These are phyloP conservation scores for Helicocarpus griseus DNA, from an alignment of 2,329 filamentous ascomycete genomes.

Conservation along the genomic window DNA sequence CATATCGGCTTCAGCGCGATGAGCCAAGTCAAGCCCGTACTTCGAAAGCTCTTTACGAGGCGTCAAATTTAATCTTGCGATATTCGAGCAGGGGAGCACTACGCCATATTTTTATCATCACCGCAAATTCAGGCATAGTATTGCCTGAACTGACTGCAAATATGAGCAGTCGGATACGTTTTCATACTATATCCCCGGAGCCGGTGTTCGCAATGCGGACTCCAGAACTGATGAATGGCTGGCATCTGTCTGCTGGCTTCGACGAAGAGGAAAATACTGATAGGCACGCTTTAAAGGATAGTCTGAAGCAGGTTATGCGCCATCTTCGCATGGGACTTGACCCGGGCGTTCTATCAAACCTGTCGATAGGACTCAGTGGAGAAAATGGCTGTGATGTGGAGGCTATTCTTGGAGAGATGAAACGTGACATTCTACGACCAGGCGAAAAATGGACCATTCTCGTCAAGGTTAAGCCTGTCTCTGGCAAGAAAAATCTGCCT, in stretches of 20 bases:
- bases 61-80: conserved; percentile 17
- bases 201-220: conserved; percentile 14
- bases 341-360: conserved; percentile 17
- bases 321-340: conserved; percentile 23
- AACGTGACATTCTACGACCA: conserved; percentile 17
- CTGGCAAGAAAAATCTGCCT: neutral
- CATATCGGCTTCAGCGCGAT: conserved; percentile 9
- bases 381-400: conserved; percentile 17
- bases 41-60: conserved; percentile 17
- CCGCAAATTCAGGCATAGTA: conserved; percentile 14
- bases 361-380: conserved; percentile 17
- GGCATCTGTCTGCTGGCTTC: conserved; percentile 21
- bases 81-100: conserved; percentile 17
- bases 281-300: conserved; percentile 13
- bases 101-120: conserved; percentile 27
- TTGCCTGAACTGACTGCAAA: conserved; percentile 13
- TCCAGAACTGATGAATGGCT: conserved; percentile 14
- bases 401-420: conserved; percentile 14
- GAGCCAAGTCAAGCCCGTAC: conserved; percentile 7
- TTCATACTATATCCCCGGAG: conserved; percentile 26
- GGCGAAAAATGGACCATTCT: conserved; percentile 24
- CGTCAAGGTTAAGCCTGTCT: conserved; percentile 16
- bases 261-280: conserved; percentile 9
- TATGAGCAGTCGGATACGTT: conserved; percentile 19
- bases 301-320: conserved; percentile 15